Conservation (phyloP, 2,329 filamentous ascomycete genomes). For the Botrytis cinerea region DNA sequence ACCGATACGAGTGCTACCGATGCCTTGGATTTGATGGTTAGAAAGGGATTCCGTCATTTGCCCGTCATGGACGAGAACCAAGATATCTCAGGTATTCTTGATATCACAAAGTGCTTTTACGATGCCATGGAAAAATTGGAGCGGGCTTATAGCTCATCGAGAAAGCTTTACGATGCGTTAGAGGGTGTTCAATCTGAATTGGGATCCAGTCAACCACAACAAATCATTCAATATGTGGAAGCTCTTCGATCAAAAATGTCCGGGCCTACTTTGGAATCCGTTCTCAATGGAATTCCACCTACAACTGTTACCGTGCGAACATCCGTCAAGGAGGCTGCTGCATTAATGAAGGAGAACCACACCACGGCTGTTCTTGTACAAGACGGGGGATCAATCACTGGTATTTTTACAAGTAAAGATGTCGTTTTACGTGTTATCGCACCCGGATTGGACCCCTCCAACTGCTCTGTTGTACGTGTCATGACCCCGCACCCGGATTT, state of each 20-base stretch:
- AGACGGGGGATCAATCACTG: slow-evolving; percentile 95
- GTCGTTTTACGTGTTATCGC: slow-evolving; percentile 97
- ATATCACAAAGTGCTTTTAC: slow-evolving; percentile 99
- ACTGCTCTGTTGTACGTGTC: slow-evolving; percentile 95
- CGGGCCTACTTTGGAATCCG: slow-evolving; percentile 91
- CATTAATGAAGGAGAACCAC: slow-evolving; percentile 98
- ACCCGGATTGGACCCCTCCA: slow-evolving; percentile 88
- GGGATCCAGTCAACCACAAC: slow-evolving; percentile 92
- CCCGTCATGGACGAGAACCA: slow-evolving; percentile 99
- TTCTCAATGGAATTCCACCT: slow-evolving; percentile 87
- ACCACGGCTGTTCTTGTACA: slow-evolving; percentile 95
- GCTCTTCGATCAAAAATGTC: slow-evolving; percentile 96
- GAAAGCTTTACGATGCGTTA: slow-evolving; percentile 94
- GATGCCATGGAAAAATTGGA: slow-evolving; percentile 99
- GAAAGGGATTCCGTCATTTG: slow-evolving; percentile 95
- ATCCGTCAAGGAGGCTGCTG: slow-evolving; percentile 92
- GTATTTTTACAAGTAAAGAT: slow-evolving; percentile 99
- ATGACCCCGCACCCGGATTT: slow-evolving; percentile 99
- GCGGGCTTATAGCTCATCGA: slow-evolving; percentile 95
- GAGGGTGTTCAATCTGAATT: slow-evolving; percentile 98
- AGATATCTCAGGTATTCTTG: slow-evolving; percentile 95
- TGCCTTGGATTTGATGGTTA: slow-evolving; percentile 95
- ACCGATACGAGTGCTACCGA: slow-evolving; percentile 98
- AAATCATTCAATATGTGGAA: slow-evolving; percentile 99
- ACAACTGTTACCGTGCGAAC: slow-evolving; percentile 95